Percentiles rank a stretch among this genome's conserved stretches.
These are phyloP conservation scores for Penicillium brasilianum DNA, from an alignment of 2,329 filamentous ascomycete species.

Conservation along the genomic window DNA sequence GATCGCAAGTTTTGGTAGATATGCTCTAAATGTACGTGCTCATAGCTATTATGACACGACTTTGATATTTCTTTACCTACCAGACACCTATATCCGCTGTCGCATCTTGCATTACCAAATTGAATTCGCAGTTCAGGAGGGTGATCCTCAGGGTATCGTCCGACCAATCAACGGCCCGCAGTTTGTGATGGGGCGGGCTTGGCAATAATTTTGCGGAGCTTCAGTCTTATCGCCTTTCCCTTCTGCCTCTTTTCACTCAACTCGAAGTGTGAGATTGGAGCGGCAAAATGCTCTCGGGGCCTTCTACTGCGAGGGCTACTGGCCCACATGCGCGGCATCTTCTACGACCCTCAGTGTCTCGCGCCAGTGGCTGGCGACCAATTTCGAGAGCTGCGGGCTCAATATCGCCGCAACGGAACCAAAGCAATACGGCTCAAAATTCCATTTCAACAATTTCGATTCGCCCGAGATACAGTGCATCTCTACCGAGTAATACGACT, in stretches of 20 bases:
- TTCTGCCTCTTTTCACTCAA: conserved; percentile 16
- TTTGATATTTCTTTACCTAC: too few relatives aligned
- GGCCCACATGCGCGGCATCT: conserved; percentile 36
- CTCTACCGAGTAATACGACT: not conserved
- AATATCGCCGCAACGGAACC: conserved; percentile 25
- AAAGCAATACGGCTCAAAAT: conserved; percentile 17
- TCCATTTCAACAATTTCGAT: conserved; percentile 8
- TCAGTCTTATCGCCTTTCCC: conserved; percentile 23
- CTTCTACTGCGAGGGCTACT: conserved; percentile 37
- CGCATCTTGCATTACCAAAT: not conserved
- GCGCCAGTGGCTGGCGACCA: conserved; percentile 31
- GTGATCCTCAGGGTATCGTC: not conserved
- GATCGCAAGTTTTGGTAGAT: too few relatives aligned
- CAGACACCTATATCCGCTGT: not conserved
- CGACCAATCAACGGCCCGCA: conserved; percentile 36
- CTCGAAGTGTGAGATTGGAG: conserved; percentile 19
- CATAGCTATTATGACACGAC: too few relatives aligned
- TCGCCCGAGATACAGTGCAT: not conserved
- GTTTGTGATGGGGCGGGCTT: conserved; percentile 35
- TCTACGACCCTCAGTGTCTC: conserved; percentile 29
- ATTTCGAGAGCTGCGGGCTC: conserved; percentile 33
- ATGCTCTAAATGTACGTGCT: too few relatives aligned
- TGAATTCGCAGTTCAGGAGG: not conserved
- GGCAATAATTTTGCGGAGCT: conserved; percentile 37
- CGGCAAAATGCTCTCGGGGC: conserved; percentile 43